Percentiles rank a stretch among this genome's conserved stretches.
These are phyloP conservation scores for Arctium lappa DNA, from an alignment of 129 eudicot species.

Conservation along the genomic window DNA sequence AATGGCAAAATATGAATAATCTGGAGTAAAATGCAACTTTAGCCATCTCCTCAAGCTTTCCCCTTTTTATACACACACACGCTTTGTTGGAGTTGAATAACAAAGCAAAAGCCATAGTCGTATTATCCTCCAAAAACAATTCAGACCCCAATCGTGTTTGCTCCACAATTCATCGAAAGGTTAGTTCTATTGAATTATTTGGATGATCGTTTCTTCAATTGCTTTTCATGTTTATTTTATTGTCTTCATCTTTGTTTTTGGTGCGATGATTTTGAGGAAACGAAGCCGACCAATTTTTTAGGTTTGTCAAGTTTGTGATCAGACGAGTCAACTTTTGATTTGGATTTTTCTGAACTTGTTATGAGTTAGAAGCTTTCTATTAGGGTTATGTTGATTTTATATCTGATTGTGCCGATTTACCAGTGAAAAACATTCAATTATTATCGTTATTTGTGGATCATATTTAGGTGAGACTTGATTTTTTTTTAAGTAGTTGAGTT, in stretches of 20 bases:
- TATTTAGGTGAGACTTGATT: neutral
- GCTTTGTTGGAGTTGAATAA: slow-evolving; percentile 3
- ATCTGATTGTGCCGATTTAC: neutral
- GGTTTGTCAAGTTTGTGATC: neutral
- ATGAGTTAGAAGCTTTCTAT: slow-evolving; percentile 3
- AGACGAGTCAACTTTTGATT: neutral
- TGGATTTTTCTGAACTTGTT: neutral
- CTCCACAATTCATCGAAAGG: slow-evolving; percentile 1
- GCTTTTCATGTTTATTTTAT: neutral
- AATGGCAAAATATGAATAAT: neutral
- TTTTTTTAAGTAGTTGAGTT: neutral
- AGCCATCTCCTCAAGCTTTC: slow-evolving; percentile 14
- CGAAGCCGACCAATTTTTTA: neutral
- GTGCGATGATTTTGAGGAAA: slow-evolving; percentile 5
- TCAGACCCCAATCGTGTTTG: slow-evolving; percentile 3
- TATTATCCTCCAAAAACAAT: neutral
- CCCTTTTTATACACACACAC: neutral
- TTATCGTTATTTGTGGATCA: slow-evolving; percentile 5
- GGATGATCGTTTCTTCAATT: neutral
- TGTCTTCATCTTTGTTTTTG: neutral
- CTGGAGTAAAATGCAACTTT: slow-evolving; percentile 16
- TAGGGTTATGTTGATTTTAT: slow-evolving; percentile 3
- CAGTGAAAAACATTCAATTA: neutral
- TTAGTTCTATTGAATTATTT: neutral
- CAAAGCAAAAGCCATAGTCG: neutral